Evolutionary conservation across 2,329 filamentous ascomycete genomes (phyloP), one percentile per base, ranked within the genome.

Genomic region (Juglanconis sp.): DNA sequence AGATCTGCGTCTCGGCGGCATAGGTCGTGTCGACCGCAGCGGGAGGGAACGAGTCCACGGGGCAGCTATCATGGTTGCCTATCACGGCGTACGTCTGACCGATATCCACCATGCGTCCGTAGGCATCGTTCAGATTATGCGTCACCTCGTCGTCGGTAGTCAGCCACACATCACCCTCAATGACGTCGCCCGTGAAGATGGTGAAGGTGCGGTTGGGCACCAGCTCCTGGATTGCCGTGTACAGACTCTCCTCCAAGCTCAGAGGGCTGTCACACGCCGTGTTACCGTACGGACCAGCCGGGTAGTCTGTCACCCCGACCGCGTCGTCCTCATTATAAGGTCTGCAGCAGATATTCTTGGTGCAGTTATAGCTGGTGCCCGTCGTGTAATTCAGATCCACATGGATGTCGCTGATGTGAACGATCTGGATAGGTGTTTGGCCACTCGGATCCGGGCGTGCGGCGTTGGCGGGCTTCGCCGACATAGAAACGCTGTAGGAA

Each of bases 401-500:
- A 60, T 87, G 84, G 47, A 85, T 82, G 64, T 87, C 84, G 11
- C 81, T 84, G 68, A 82, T 82, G 66, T 87, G 84, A 31, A 85
- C 81, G 4, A 87, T 74, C 64, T 81, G 78, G 64, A 85, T 67
- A 5, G 82, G 79, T 5, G 72, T 65, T 67, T 77, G 69, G 3
- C 78, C 76, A 55, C 79, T 82, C 2, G 79, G 72, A 1, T 58
- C 47, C 15, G 77, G 75, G 13, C 79, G 74, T 13, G 61, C 65
- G 15, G 67, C 66, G 15, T 69, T 59, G 10, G 47, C 51, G 7
- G 76, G 73, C 62, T 79, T 78, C 7, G 74, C 65, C 6, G 72
- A 71, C 11, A 81, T 78, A 51, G 84, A 77, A 2, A 71, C 66
- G 13, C 84, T 71, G 13, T 71, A 70, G 67, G 77, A 77, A 1